Conservation (phyloP, 495 filamentous ascomycete species). For the Collariella sp. region DNA sequence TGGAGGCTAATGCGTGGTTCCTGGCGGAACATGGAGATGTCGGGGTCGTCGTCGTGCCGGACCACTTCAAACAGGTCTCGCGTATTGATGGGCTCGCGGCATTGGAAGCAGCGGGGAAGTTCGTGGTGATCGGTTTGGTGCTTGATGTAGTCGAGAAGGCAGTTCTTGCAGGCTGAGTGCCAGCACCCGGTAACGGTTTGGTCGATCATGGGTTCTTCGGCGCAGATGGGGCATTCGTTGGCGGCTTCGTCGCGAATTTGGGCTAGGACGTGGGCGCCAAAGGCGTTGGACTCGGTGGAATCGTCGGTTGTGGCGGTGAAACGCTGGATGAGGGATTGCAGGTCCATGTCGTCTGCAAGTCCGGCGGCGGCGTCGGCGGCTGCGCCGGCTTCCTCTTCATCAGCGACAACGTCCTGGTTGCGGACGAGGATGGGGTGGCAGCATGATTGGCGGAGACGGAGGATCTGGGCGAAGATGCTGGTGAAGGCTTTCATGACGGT, state of each 20-base stretch:
- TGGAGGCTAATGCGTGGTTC: constrained; percentile 67
- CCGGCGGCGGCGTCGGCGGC: constrained; percentile 72
- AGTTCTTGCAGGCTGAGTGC: constrained; percentile 93
- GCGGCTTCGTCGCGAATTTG: constrained; percentile 85
- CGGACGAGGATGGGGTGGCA: constrained; percentile 87
- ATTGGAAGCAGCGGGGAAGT: constrained; percentile 76
- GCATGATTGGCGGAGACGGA: constrained; percentile 87
- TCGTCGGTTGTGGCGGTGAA: constrained; percentile 65
- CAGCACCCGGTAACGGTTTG: constrained; percentile 92
- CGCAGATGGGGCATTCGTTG: constrained; percentile 89
- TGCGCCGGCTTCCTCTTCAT: constrained; percentile 77
- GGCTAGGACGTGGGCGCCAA: constrained; percentile 74
- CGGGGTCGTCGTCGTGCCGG: constrained; percentile 38
- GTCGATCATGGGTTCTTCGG: constrained; percentile 88
- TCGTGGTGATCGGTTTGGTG: constrained; percentile 72
- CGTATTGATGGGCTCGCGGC: constrained; percentile 70
- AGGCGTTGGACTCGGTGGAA: constrained; percentile 56
- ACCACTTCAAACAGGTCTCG: constrained; percentile 89
- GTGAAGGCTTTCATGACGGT: constrained; percentile 91
- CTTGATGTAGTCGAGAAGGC: constrained; percentile 73
- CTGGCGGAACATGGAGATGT: constrained; percentile 32
- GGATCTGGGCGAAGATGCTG: constrained; percentile 92
- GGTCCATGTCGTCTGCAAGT: constrained; percentile 92
- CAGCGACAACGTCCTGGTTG: constrained; percentile 72
- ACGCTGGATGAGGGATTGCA: constrained; percentile 71